Evolutionary conservation across 1,284 basidiomycete genomes (phyloP), one percentile per base, ranked within the genome.

Genomic region (Apiotrichum akiyoshidainum): DNA sequence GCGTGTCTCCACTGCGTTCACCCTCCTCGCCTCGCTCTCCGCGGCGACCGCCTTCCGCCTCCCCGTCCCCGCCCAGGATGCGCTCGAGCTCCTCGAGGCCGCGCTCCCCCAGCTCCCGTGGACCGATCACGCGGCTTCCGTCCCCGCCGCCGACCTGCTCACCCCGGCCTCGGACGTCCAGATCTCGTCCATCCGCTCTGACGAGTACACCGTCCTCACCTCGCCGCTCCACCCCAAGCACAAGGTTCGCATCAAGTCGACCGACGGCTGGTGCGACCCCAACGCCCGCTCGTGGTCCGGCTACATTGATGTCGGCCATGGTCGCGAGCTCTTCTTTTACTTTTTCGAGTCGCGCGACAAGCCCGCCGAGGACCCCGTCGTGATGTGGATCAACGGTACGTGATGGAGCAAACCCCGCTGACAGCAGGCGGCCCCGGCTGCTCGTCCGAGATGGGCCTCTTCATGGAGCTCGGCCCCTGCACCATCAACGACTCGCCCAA

Each of bases 291-390:
- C 73, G 7, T 78, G n/a, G 14, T 13, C 52, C 35, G 84, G 84
- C 16, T 86, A 87, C 69, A 69, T 78, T 46, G 76, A 81, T 64
- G 86, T 88, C 52, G 87, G 88, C 57, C 82, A 85, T 62, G 85
- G 87, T 4, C 82, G 85, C 58, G 85, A 86, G 62, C 80, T 86
- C 70, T 91, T 90, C 80, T 92, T 92, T 78, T 89, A 88, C 76
- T 91, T 90, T 79, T 91, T 91, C 73, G 88, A 89, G 74, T 88
- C 86, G 54, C 79, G 88, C 57, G 80, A 81, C 44, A 79, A 86
- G 59, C 88, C 89, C 2, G 81, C 81, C 16, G 81, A 81, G 37
- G 80, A 81, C 64, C 79, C 79, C 1, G 76, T 81, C 1, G 46
- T 76, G 44, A 73, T 75, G 70, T 77, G 76, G 76, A 76, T 76